A percentile compares a stretch with the other conserved stretches of the same genome.
Conservation (phyloP, 2,329 filamentous ascomycete genomes). For the Fusarium chlamydosporum region DNA sequence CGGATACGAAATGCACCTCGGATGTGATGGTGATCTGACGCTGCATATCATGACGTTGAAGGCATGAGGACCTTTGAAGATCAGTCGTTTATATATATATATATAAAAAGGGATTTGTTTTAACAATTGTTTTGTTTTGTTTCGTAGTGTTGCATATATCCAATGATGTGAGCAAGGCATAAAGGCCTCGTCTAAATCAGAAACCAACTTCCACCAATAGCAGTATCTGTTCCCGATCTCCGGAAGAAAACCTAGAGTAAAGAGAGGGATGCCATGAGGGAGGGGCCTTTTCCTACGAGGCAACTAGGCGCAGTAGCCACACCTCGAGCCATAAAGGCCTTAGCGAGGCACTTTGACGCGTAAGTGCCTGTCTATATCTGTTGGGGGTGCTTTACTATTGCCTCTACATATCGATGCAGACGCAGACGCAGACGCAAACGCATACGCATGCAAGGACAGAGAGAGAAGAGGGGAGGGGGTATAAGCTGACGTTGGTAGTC, state of each 20-base stretch:
- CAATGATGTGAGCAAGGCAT: constrained; percentile 5
- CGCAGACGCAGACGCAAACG: neutral
- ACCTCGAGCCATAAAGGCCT: constrained; percentile 9
- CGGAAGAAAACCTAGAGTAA: neutral
- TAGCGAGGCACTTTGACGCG: constrained; percentile 30
- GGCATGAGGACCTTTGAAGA: neutral
- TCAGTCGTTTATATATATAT: constrained; percentile 1
- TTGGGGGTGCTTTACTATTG: constrained; percentile 4
- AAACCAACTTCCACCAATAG: constrained; percentile 35
- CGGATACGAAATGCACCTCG: constrained; percentile 28
- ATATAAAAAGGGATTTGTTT: constrained; percentile 9
- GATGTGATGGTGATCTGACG: constrained; percentile 19
- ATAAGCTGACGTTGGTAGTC: constrained; percentile 30
- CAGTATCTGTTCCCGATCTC: constrained; percentile 7
- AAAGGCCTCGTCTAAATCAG: constrained; percentile 17
- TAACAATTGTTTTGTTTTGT: constrained; percentile 10
- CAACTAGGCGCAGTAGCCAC: neutral
- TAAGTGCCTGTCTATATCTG: constrained; percentile 27
- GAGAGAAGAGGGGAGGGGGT: constrained; percentile 1
- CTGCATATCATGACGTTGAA: constrained; percentile 6
- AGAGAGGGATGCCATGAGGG: constrained; percentile 2
- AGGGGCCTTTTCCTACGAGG: neutral
- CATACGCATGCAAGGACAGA: constrained; percentile 13
- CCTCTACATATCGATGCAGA: constrained; percentile 3
- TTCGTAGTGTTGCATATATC: constrained; percentile 25